Evolutionary conservation across 768 basidiomycete genomes (phyloP).

Genomic region (Termitomyces sp.): DNA sequence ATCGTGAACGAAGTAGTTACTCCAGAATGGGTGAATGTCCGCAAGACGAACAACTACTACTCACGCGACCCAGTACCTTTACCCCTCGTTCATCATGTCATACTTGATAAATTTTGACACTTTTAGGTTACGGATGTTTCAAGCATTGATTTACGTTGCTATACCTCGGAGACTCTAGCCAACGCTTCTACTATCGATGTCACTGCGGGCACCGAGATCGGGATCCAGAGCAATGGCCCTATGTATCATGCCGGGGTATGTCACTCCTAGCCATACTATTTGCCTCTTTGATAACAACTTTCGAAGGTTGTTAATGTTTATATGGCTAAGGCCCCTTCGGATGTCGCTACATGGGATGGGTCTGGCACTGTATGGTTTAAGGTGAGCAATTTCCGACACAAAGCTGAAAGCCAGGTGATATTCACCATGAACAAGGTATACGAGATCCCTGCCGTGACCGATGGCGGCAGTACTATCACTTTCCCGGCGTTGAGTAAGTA

Average conservation of each 20-base stretch:
- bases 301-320: conserved; percentile 23
- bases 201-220: conserved; percentile 13
- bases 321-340: conserved; percentile 38
- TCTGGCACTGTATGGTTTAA: conserved; percentile 43
- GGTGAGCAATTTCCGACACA: conserved; percentile 8
- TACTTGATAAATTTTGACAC: background rate
- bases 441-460: too few species aligned
- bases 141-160: conserved; percentile 26
- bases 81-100: background rate
- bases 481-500: too few species aligned
- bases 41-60: conserved; percentile 16
- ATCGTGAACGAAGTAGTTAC: conserved; percentile 13
- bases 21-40: conserved; percentile 16
- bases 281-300: too few species aligned
- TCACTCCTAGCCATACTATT: too few species aligned
- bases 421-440: too few species aligned
- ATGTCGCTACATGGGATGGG: conserved; percentile 28
- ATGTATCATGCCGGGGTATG: too few species aligned
- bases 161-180: conserved; percentile 20
- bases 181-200: conserved; percentile 27
- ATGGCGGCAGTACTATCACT: too few species aligned
- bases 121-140: conserved; percentile 24
- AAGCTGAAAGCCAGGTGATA: too few species aligned
- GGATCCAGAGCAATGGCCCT: too few species aligned
- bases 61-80: conserved; percentile 11